phyloP scores from a whole-genome alignment of 2,329 filamentous ascomycete species.

The Cladosporium sphaerospermum region DNA sequence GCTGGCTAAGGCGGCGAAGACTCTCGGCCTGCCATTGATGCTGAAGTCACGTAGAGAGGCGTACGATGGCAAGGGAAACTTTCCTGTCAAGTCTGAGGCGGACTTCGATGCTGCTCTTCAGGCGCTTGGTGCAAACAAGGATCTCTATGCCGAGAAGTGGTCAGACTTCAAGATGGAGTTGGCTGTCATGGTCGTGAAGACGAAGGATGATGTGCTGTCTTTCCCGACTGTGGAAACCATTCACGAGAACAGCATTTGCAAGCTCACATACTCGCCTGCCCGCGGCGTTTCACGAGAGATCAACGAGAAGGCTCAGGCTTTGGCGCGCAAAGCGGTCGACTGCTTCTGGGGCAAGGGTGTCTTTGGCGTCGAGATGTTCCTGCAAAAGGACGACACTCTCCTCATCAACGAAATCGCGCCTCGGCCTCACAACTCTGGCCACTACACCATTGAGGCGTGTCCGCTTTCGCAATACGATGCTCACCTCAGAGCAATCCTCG shows the following conservation, averaged over 20 bases:
- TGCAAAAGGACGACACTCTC: slow-evolving; percentile 64
- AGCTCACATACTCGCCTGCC: slow-evolving; percentile 81
- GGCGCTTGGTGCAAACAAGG: slow-evolving; percentile 58
- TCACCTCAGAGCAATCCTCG: slow-evolving; percentile 78
- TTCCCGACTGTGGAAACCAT: slow-evolving; percentile 92
- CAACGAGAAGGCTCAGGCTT: slow-evolving; percentile 60
- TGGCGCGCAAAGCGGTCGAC: slow-evolving; percentile 72
- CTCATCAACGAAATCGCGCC: slow-evolving; percentile 85
- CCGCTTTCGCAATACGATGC: slow-evolving; percentile 87
- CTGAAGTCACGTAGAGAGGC: slow-evolving; percentile 84
- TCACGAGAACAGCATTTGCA: slow-evolving; percentile 93
- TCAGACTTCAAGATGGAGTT: slow-evolving; percentile 79
- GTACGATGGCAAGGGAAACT: slow-evolving; percentile 83
- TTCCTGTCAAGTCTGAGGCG: slow-evolving; percentile 52
- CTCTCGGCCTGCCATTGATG: slow-evolving; percentile 81
- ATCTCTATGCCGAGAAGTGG: slow-evolving; percentile 86
- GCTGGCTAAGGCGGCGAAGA: slow-evolving; percentile 56
- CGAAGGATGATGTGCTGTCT: slow-evolving; percentile 64
- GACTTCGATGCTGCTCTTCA: slow-evolving; percentile 62
- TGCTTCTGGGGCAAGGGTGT: slow-evolving; percentile 83
- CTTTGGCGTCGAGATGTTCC: slow-evolving; percentile 95
- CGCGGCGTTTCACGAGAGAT: slow-evolving; percentile 58
- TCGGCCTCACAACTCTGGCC: slow-evolving; percentile 82
- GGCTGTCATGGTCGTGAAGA: slow-evolving; percentile 91
- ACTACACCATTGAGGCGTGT: slow-evolving; percentile 91